Base-by-base conservation (phyloP, 768 basidiomycete genomes). In the Termitomyces sp. region DNA sequence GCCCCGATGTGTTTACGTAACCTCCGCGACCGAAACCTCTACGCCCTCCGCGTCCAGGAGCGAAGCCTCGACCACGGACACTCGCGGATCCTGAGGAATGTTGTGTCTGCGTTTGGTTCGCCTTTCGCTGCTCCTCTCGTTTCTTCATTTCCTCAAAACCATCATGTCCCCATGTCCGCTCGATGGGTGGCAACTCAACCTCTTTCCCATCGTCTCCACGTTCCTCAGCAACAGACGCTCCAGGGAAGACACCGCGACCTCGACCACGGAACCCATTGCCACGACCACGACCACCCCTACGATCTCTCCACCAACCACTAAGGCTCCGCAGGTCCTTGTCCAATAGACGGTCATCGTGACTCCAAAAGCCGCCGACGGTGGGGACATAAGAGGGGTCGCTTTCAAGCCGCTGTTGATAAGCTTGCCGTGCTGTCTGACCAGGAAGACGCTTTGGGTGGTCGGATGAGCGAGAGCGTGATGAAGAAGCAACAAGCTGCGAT, bases 301-400 rank as follows among this genome's bases (percentile, higher is more conserved):
- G 80, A 42, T 86, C 89, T 57, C 90, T 78, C 92, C 92, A 94
- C 92, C 91, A 94, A 1, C 84, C 85, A 72, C 90, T 92, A 46
- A 94, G 72, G 67, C 86, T 88, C 42, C 92, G 83, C 42, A 92
- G 71, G 60, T 90, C 85, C 70, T 90, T 90, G 71, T 91, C 88
- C 68, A 92, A 75, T 55, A 94, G 74, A 48, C 94, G 86, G 69
- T 96, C 94, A 70, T 97, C 94, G 68, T 97, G 94, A 5, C 90
- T 87, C 93, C 92, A 97, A 68, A 97, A 97, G 60, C 87, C 88
- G 55, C 94, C 94, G 24, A 95, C 89, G 26, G 86, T 88, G 24
- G 94, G 94, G 29, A 92, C 89, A 69, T 87, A 94, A 2, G 92
- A 90, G 2, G 94, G 94, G 68, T 97, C 94, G 12, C 73, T 77